phyloP scores from a whole-genome alignment of 2,329 filamentous ascomycete species.

The Botryotinia convoluta region DNA sequence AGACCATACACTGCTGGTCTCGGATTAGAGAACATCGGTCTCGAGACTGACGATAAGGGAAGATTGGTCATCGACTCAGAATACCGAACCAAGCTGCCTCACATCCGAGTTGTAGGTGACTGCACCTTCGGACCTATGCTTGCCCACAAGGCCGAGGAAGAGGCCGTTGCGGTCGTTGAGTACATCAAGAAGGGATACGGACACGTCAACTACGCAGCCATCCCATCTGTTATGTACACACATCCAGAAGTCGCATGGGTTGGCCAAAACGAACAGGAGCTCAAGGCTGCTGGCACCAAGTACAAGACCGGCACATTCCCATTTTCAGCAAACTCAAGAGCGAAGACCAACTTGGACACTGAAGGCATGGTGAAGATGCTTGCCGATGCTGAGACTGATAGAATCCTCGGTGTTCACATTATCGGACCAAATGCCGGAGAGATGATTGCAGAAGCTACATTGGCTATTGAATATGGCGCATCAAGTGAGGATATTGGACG shows the following conservation, averaged over 20 bases:
- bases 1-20: constrained; percentile 91
- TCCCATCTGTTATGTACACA: constrained; percentile 99
- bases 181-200: constrained; percentile 98
- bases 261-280: constrained; percentile 92
- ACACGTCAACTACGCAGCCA: constrained; percentile 98
- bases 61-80: constrained; percentile 97
- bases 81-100: constrained; percentile 95
- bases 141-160: constrained; percentile 98
- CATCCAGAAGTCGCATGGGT: constrained; percentile 99
- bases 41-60: constrained; percentile 89
- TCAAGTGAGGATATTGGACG: constrained; percentile 91
- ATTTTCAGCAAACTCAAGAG: constrained; percentile 96
- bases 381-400: constrained; percentile 92
- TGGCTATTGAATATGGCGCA: constrained; percentile 95
- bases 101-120: constrained; percentile 96
- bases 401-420: constrained; percentile 94
- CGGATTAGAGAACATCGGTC: constrained; percentile 87
- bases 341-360: constrained; percentile 96
- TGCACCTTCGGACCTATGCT: constrained; percentile 98
- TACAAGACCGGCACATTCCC: constrained; percentile 95
- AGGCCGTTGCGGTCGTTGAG: constrained; percentile 90
- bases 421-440: constrained; percentile 94
- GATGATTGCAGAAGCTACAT: constrained; percentile 97
- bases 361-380: constrained; percentile 98
- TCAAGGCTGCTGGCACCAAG: constrained; percentile 84